phyloP scores from a whole-genome alignment of 1,284 basidiomycete species.

The Boletus semigastroideus region DNA sequence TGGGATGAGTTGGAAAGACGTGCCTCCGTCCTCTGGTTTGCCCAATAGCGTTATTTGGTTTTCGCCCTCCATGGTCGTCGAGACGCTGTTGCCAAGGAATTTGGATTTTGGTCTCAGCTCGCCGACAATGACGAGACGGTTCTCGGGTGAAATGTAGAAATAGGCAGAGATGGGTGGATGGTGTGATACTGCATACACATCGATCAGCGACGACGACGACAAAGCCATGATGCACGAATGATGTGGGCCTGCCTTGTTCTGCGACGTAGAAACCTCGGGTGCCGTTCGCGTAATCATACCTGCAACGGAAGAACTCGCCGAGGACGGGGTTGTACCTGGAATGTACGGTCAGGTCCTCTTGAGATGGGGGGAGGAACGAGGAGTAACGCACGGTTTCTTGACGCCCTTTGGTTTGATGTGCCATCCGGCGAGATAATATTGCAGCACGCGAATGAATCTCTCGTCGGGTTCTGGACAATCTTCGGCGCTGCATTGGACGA shows the following conservation, averaged over 20 bases:
- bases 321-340: conserved; percentile 92
- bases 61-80: conserved; percentile 95
- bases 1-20: conserved; percentile 26
- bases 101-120: conserved; percentile 95
- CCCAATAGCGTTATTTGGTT: conserved; percentile 83
- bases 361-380: conserved; percentile 1
- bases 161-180: conserved; percentile 97
- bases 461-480: conserved; percentile 80
- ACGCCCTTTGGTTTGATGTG: conserved; percentile 99
- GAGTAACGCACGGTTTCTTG: conserved; percentile 93
- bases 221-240: background rate
- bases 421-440: conserved; percentile 99
- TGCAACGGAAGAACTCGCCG: conserved; percentile 97
- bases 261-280: conserved; percentile 95
- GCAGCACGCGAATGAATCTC: conserved; percentile 87
- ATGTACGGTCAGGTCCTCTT: conserved; percentile 2
- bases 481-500: conserved; percentile 56
- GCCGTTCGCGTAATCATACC: conserved; percentile 91
- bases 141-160: conserved; percentile 94
- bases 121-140: conserved; percentile 81
- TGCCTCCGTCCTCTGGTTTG: conserved; percentile 82
- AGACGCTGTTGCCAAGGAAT: conserved; percentile 96
- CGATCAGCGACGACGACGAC: conserved; percentile 3
- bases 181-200: conserved; percentile 68
- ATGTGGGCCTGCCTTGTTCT: conserved; percentile 79